Evolutionary conservation across 2,329 filamentous ascomycete species (phyloP), one percentile per base, ranked within the genome.

Genomic region (Lasiodiplodia citricola): DNA sequence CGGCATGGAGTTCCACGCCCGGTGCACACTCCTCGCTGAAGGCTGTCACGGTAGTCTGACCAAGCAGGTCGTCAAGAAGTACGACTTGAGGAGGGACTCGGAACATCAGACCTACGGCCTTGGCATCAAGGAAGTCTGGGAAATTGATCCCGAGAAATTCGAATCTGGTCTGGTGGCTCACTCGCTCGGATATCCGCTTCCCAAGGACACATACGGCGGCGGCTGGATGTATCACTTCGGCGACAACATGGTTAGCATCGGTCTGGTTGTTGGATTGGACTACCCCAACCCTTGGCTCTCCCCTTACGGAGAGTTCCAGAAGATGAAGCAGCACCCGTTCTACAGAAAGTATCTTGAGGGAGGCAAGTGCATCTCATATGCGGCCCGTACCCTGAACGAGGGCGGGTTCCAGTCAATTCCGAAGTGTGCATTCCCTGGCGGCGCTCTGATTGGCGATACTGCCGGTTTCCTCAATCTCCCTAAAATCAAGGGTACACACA

Each of bases 181-280:
- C 83, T 92, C 93, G 4, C 89, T 99, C 90, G 96, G 96, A 23
- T 98, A 97, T 76, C 96, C 96, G 23, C 83, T 99, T 55, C 88
- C 93, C 18, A 88, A 86, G 74, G 91, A 98, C 77, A 96, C 94
- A 10, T 99, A 99, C 78, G 96, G 96, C 73, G 96, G 96, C 72
- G 94, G 92, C 25, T 99, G 94, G 90, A 94, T 99, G 92, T 99
- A 99, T 78, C 96, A 99, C 81, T 99, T 98, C 80, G 96, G 94
- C 47, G 95, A 99, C 75, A 99, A 98, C 81, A 87, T 98, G 75
- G 95, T 99, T 70, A 94, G 90, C 73, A 86, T 99, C 68, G 96
- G 96, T 28, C 85, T 98, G 21, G 96, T 99, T 13, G 92, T 96
- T 47, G 94, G 94, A 28, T 87, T 99, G 66, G 96, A 99, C 84